Conservation (phyloP, 78 protist species). For the Trichosphaerium sp. region DNA sequence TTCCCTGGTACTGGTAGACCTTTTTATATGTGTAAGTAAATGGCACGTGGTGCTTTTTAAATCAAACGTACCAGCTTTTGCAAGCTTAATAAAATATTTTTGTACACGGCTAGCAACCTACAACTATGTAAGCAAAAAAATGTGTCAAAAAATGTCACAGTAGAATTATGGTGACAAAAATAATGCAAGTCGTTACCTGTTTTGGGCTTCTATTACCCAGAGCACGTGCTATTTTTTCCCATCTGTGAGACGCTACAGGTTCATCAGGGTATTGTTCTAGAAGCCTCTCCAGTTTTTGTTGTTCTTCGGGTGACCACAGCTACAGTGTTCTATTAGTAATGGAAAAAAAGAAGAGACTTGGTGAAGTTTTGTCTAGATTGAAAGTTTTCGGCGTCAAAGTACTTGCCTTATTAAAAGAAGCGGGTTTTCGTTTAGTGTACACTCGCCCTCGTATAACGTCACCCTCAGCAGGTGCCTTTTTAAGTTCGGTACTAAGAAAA, state of each 20-base stretch:
- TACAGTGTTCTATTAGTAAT: no score
- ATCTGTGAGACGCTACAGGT: slow-evolving; percentile 28
- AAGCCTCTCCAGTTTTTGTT: slow-evolving; percentile 12
- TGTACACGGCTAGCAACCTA: slow-evolving; percentile 39
- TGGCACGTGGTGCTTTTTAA: not conserved
- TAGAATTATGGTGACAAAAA: no score
- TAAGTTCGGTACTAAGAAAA: no score
- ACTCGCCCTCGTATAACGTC: no score
- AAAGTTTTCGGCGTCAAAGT: no score
- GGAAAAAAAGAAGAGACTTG: no score
- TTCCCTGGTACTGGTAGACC: no score
- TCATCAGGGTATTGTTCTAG: slow-evolving; percentile 23
- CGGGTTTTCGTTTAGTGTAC: no score
- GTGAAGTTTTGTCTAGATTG: no score
- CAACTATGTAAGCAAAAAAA: not conserved
- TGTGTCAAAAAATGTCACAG: not conserved
- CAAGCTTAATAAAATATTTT: slow-evolving; percentile 28
- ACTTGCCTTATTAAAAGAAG: no score
- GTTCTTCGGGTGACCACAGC: slow-evolving; percentile 42
- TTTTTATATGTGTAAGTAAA: no score
- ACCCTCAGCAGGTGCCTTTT: no score
- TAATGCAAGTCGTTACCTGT: slow-evolving; percentile 19
- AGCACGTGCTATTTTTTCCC: slow-evolving; percentile 22
- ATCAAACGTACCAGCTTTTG: not conserved
- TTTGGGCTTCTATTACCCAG: slow-evolving; percentile 15